Base-by-base conservation (phyloP, 441 rosid genomes). In the Aquilaria agallochum region DNA sequence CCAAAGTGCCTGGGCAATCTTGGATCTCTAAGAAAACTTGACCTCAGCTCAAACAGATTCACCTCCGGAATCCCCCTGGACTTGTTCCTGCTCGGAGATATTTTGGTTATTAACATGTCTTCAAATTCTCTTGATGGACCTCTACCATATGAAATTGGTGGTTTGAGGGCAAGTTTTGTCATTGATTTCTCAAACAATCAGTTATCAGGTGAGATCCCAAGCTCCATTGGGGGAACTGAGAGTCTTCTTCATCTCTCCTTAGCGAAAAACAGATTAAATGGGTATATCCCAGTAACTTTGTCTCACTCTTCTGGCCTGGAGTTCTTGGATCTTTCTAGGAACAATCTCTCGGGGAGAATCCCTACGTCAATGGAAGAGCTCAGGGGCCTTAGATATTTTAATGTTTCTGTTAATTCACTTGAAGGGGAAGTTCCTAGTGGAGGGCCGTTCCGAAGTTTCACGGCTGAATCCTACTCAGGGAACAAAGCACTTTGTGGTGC, bases 381-480 rank as follows among this genome's bases (percentile, higher is more conserved):
- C 4, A 3, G 0, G 14, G n/a, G 50, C 33, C 65, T 79, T 11
- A 40, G 8, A 2, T 31, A 44, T 36, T 31, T 73, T 0, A 79
- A 76, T 36, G 51, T 76, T 34, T 79, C 83, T 30, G 68, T 48
- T 61, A 79, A 79, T 9, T 34, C 10, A 31, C 27, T 79, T 11
- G 58, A 55, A 48, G 79, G 81, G 49, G 73, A 72, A 50, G 59
- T 79, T 60, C 84, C 84, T 2, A 14, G 2, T 0, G 55, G 31
- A 2, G 84, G 81, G n/a, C 20, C 66, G 27, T 79, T 79, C 50
- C 9, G 0, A 12, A 68, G 68, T 33, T 76, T 69, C 9, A 11
- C 81, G 0, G 31, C 50, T 9, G 15, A 47, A 12, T 79, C 78
- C 0, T 79, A 71, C 60, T 32, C 57, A 10, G 60, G 64, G 27